Conservation (phyloP, 1,284 basidiomycete genomes). For the Moesziomyces antarcticus region DNA sequence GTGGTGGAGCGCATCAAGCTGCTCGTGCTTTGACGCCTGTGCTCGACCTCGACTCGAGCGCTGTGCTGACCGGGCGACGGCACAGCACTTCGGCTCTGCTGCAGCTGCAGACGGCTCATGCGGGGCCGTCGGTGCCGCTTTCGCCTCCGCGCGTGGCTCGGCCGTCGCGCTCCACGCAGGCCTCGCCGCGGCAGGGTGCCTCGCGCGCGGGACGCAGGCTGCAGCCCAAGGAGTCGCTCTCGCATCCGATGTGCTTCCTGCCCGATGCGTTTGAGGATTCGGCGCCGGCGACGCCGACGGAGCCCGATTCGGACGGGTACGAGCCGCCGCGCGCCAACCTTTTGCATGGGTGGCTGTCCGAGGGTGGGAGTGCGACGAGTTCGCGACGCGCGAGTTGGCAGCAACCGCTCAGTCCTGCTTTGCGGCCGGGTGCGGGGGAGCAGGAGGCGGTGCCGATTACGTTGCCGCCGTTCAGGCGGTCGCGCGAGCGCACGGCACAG, state of each 20-base stretch:
- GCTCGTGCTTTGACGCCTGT: too few relatives aligned
- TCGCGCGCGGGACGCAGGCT: constrained; percentile 13
- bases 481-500: constrained; percentile 20
- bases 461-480: constrained; percentile 32
- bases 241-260: constrained; percentile 50
- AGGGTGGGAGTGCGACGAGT: constrained; percentile 34
- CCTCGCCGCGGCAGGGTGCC: constrained; percentile 13
- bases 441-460: constrained; percentile 27
- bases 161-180: constrained; percentile 7
- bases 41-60: too few relatives aligned
- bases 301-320: constrained; percentile 28
- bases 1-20: too few relatives aligned
- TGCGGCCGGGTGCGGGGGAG: constrained; percentile 1
- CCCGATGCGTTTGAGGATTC: constrained; percentile 53
- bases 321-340: constrained; percentile 20
- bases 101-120: too few relatives aligned
- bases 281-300: constrained; percentile 34
- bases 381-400: constrained; percentile 45
- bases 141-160: constrained; percentile 2
- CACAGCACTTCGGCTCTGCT: too few relatives aligned
- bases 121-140: too few relatives aligned
- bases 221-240: constrained; percentile 27
- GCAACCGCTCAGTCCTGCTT: constrained; percentile 9
- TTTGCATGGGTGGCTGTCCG: constrained; percentile 38
- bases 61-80: too few relatives aligned